Evolutionary conservation across 805 yeast species (phyloP).

Genomic region (Grigorovia jiainica): DNA sequence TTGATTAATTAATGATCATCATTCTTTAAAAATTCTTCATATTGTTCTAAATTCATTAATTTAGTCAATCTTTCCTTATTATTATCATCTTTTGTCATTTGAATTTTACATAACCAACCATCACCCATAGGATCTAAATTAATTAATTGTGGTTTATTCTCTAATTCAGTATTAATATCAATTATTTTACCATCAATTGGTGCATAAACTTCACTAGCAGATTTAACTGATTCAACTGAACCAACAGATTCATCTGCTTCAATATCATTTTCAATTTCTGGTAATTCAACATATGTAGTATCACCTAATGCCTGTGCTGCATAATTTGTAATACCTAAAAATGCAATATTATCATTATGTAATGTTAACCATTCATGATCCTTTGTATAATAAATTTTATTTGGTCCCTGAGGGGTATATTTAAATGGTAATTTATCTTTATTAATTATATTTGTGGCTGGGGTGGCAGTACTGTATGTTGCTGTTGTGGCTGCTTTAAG

Average conservation of each 20-base stretch:
- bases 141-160: conserved; percentile 64
- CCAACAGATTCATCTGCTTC: conserved; percentile 78
- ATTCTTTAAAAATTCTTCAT: conserved; percentile 49
- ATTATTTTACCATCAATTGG: conserved; percentile 74
- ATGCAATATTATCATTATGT: conserved; percentile 73
- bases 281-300: conserved; percentile 87
- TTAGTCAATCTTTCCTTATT: conserved; percentile 36
- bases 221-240: conserved; percentile 88
- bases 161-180: conserved; percentile 61
- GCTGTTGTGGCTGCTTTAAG: too few relatives aligned
- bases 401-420: conserved; percentile 24
- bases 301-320: conserved; percentile 97
- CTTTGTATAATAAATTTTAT: conserved; percentile 54
- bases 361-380: conserved; percentile 95
- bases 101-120: conserved; percentile 84
- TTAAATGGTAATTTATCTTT: conserved; percentile 26
- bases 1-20: conserved; percentile 25
- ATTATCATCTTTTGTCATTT: conserved; percentile 38
- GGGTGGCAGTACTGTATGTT: conserved; percentile 1
- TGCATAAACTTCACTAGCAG: conserved; percentile 85
- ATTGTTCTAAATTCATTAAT: conserved; percentile 46
- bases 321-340: conserved; percentile 87
- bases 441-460: conserved; percentile 15
- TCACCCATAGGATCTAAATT: conserved; percentile 87
- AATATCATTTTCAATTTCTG: conserved; percentile 55